Base-by-base conservation (phyloP, 768 basidiomycete species). In the Kondoa malvinella region DNA sequence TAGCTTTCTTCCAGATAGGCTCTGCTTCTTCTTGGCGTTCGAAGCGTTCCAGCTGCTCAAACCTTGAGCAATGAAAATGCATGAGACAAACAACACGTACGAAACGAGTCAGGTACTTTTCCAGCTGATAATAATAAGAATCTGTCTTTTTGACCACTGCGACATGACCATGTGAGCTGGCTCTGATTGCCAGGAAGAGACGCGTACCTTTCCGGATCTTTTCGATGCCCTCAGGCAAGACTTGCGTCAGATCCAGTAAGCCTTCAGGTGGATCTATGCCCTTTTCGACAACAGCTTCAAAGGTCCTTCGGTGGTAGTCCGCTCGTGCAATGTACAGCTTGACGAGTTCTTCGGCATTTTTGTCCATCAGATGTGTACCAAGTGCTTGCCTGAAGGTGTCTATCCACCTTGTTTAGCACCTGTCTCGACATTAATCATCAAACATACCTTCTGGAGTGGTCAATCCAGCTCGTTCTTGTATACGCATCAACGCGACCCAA, bases 71-170 rank as follows among this genome's bases (percentile, higher is more conserved):
- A n/a, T n/a, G n/a, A n/a, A n/a, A n/a, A n/a, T n/a, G n/a, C n/a
- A n/a, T n/a, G n/a, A n/a, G n/a, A n/a, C n/a, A n/a, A n/a, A n/a
- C n/a, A n/a, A n/a, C n/a, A 81, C 87, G 70, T 74, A 94, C 92
- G 62, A 88, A 78, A 59, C 83, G 82, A 56, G 86, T 81, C 21
- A 92, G 80, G 75, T 85, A 89, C 72, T 87, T 91, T 76, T 99
- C 92, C 32, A 96, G 78, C 60, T 87, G 83, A 62, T 89, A 78
- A 57, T 84, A 83, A 1, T 85, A 79, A 76, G 96, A 94, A 1
- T 90, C 89, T 78, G 75, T 69, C 59, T 71, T 72, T 56, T 82
- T 81, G 0, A 83, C 83, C 32, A 82, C 86, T 88, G 69, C 4
- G 26, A 31, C 21, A 8, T 27, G 26, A 56, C 27, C 40, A 63